These are phyloP conservation scores for Nakazawaea populi DNA, from an alignment of 805 yeast species.

Conservation along the genomic window DNA sequence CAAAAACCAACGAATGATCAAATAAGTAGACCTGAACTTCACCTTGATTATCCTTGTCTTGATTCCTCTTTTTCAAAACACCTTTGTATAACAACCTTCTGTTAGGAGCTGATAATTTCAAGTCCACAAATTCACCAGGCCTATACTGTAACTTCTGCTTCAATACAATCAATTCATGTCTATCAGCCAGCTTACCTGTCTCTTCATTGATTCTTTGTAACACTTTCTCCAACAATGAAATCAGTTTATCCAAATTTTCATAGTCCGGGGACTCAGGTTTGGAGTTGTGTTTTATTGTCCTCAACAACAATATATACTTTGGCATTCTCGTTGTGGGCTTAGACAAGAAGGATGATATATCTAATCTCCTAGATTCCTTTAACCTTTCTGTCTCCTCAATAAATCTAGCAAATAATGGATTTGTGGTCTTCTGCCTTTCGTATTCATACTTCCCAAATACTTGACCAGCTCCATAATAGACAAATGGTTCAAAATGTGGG, in stretches of 20 bases:
- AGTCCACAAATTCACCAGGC: conserved; percentile 78
- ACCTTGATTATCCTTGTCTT: conserved; percentile 66
- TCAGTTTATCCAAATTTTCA: conserved; percentile 62
- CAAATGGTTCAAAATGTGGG: conserved; percentile 86
- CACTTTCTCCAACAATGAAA: conserved; percentile 67
- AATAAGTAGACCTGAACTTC: conserved; percentile 81
- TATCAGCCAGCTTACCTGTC: conserved; percentile 89
- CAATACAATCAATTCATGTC: conserved; percentile 81
- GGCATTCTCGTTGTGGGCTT: conserved; percentile 97
- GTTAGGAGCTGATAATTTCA: conserved; percentile 77
- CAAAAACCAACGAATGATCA: conserved; percentile 83
- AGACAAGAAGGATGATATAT: conserved; percentile 86
- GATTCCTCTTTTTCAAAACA: conserved; percentile 65
- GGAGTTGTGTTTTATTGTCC: conserved; percentile 79
- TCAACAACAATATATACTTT: conserved; percentile 79
- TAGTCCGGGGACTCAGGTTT: conserved; percentile 70
- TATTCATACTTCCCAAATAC: conserved; percentile 93
- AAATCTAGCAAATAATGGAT: conserved; percentile 87
- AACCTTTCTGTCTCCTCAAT: conserved; percentile 84
- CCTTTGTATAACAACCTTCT: conserved; percentile 78
- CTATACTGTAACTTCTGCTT: conserved; percentile 79
- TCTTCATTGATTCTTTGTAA: conserved; percentile 77
- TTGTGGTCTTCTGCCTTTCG: conserved; percentile 87
- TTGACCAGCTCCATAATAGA: conserved; percentile 89
- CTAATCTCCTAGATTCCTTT: conserved; percentile 83